phyloP scores from a whole-genome alignment of 371 early-diverging fungal genomes.

The Ordospora pajunii region DNA sequence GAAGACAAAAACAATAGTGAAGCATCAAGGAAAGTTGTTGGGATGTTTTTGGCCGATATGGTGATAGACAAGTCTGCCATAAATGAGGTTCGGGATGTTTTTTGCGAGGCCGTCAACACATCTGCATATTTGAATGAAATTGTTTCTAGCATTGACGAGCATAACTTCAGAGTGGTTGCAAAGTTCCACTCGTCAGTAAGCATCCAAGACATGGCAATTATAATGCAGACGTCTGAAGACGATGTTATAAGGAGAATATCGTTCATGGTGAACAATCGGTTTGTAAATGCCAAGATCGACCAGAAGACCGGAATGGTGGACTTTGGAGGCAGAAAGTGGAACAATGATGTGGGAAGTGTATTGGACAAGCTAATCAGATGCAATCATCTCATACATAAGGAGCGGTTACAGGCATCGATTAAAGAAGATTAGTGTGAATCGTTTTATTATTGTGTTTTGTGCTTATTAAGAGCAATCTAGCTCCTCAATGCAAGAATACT shows the following conservation, averaged over 20 bases:
- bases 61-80: slow-evolving; percentile 9
- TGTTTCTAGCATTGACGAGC: slow-evolving; percentile 35
- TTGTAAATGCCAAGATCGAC: slow-evolving; percentile 42
- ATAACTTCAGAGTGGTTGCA: slow-evolving; percentile 52
- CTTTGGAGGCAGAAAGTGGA: slow-evolving; percentile 50
- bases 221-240: slow-evolving; percentile 36
- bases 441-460: not conserved
- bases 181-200: slow-evolving; percentile 43
- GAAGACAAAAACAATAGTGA: slow-evolving; percentile 48
- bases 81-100: slow-evolving; percentile 6
- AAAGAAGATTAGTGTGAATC: not conserved
- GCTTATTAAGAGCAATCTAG: too few species aligned
- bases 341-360: slow-evolving; percentile 30
- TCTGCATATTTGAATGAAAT: slow-evolving; percentile 1
- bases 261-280: slow-evolving; percentile 51
- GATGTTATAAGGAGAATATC: slow-evolving; percentile 43
- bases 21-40: slow-evolving; percentile 37
- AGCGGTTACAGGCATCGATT: slow-evolving; percentile 5
- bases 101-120: not conserved
- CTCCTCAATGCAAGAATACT: not conserved
- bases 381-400: slow-evolving; percentile 50
- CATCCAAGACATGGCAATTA: slow-evolving; percentile 18
- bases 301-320: slow-evolving; percentile 47
- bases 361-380: slow-evolving; percentile 55
- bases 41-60: slow-evolving; percentile 28